Evolutionary conservation across 768 basidiomycete species (phyloP).

Genomic region (Gymnopilus dilepis): DNA sequence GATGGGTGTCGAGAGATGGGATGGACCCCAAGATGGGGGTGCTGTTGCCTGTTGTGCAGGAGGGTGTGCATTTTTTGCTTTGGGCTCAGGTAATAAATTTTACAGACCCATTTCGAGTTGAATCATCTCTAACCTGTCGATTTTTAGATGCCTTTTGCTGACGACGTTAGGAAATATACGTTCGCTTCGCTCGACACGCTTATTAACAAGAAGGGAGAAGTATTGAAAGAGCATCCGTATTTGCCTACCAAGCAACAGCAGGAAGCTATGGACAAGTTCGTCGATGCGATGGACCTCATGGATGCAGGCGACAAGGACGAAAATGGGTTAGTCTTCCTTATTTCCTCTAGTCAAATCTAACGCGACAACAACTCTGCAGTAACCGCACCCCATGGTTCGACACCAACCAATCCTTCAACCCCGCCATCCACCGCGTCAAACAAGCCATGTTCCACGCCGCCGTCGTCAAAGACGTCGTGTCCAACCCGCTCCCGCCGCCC

Average conservation of each 20-base stretch:
- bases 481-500: slow-evolving; percentile 81
- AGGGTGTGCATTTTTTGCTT: slow-evolving; percentile 77
- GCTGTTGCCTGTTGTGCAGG: slow-evolving; percentile 64
- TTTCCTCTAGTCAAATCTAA: not conserved
- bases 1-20: slow-evolving; percentile 79
- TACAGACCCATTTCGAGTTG: not conserved
- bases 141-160: slow-evolving; percentile 91
- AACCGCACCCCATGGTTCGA: slow-evolving; percentile 77
- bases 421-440: slow-evolving; percentile 88
- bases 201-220: slow-evolving; percentile 76
- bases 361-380: slow-evolving; percentile 40
- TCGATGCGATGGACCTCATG: slow-evolving; percentile 89
- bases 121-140: not conserved
- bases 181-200: slow-evolving; percentile 83
- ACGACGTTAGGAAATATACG: slow-evolving; percentile 87
- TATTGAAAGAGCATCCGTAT: slow-evolving; percentile 76
- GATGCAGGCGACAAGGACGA: slow-evolving; percentile 77
- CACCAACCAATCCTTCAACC: slow-evolving; percentile 80
- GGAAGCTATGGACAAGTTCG: slow-evolving; percentile 84
- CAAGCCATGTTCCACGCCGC: slow-evolving; percentile 93
- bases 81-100: slow-evolving; percentile 72
- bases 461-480: slow-evolving; percentile 72
- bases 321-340: slow-evolving; percentile 57
- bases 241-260: slow-evolving; percentile 81
- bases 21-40: slow-evolving; percentile 88